Evolutionary conservation across 495 filamentous ascomycete species (phyloP), one percentile per base, ranked within the genome.

Genomic region (Aspergillus sparsus): DNA sequence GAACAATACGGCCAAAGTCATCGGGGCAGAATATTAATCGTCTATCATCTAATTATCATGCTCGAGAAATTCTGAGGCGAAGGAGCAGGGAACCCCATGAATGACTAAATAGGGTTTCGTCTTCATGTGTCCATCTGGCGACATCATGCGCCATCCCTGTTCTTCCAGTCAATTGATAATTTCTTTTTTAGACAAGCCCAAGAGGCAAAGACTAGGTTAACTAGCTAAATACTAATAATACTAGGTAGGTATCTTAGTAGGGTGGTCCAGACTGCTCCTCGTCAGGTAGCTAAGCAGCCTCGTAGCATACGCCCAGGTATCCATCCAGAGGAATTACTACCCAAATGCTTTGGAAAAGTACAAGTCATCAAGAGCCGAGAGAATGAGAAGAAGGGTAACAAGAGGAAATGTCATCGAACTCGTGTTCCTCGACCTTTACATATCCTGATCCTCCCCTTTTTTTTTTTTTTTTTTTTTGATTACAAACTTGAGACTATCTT

Each of bases 81-180:
- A 27, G 21, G 21, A 27, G 3, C 21, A 27, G 21, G 21, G 21
- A 27, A 27, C 21, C 21, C 21, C 21, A 27, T 27, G 21, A 27
- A 27, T 1, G 3, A 27, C 1, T 27, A 27, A 27, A 27, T 27
- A 35, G 15, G 16, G 27, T 37, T 61, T 51, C 52, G 36, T 51
- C 52, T 42, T 56, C 35, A n/a, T 7, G 9, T 57, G 45, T 61
- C 33, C 55, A 57, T 57, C 54, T 53, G 49, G 55, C 34, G 50
- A 46, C 35, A 53, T 63, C 61, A 63, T 58, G 55, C 55, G 61
- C 60, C 60, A 10, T 44, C 39, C 36, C 16, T 37, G 15, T 36
- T 36, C 7, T n/a, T 53, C 6, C 2, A 3, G 6, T 6, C 31
- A 18, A 12, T 35, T 2, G 12, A 31, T 41, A 9, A 11, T 31